Base-by-base conservation (phyloP, 495 filamentous ascomycete genomes). In the Stereocaulon alpinum region DNA sequence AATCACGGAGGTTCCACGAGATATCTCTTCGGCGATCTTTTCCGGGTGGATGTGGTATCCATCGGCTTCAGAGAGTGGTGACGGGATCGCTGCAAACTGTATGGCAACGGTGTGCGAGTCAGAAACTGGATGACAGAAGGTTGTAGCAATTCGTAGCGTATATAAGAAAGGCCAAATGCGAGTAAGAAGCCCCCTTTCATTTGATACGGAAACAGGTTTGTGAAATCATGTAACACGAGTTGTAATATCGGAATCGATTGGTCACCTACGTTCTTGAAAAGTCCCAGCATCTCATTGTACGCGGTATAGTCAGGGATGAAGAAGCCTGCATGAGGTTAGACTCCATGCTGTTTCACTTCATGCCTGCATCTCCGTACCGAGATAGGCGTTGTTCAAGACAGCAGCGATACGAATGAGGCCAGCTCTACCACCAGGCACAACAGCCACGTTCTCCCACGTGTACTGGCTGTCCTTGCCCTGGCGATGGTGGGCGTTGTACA, bases 391-490 rank as follows among this genome's bases (percentile, higher is more conserved):
- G 64, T 90, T 90, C 64, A 97, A 71, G 14, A 97, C 92, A 24
- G 92, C 92, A 3, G 92, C 91, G 72, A 96, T 95, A 50, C 92
- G 82, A 62, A 96, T 95, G 74, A 97, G 75, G 27, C 92, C 92
- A 17, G 92, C 91, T 62, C 92, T 79, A 29, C 92, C 92, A 71
- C 92, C 92, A 43, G 92, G 92, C 4, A 97, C 92, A 68, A 97
- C 94, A 72, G 88, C 91, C n/a, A 96, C 92, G 73, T 97, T 96
- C 75, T 96, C 92, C 86, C 89, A 95, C n/a, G 86, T 91, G 69
- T 97, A 96, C 72, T 95, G 78, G 69, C 86, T 91, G n/a, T 78
- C 75, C 73, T 93, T 91, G 60, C 87, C 88, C 72, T 91, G 76
- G 45, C 92, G 84, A 67, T 96, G 91, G 71, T 95, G 89, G 67